Evolutionary conservation across 352 stramenopile species (phyloP), one percentile per base, ranked within the genome.

Genomic region (Bremia lactucae): DNA sequence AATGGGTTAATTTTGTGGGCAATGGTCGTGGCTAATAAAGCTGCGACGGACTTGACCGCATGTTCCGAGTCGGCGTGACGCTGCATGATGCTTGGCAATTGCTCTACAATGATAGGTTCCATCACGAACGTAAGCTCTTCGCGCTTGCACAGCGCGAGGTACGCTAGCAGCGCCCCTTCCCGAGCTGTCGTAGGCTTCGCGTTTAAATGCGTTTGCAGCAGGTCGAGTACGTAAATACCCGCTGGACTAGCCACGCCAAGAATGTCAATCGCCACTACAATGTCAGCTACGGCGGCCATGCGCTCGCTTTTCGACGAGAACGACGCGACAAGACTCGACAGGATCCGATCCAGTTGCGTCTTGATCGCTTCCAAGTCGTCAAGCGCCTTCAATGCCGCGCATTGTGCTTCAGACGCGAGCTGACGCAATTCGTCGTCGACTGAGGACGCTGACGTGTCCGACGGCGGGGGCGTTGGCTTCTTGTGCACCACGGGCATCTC

Each of bases 41-140:
- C 44, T 4, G 66, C 69, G 0, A 62, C 62, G 22, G 68, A 54
- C 29, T 78, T 76, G 18, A 87, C 62, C 0, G 37, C 59, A 36
- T 64, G 66, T 38, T 83, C 74, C 46, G 70, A 80, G 63, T 87
- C 74, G 0, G 65, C 57, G 49, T 81, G 70, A 36, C 67, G 67
- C 53, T 79, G 65, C 50, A 83, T 71, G 31, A 87, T 67, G 0
- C 23, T 29, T 15, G 59, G 36, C 20, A 87, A 44, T 36, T 70
- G 54, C 39, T 80, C 59, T 8, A 83, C 62, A 14, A 82, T 39
- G 26, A 84, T 42, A 1, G 71, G 67, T 49, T 87, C 73, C 23
- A 83, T 52, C 3, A 69, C 62, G n/a, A 49, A 56, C 10, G 61
- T 59, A n/a, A 84, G 41, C 25, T 49, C 37, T 13, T 80, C 50